Evolutionary conservation across 2,329 filamentous ascomycete species (phyloP).

Genomic region (Ceratocystis destructans): DNA sequence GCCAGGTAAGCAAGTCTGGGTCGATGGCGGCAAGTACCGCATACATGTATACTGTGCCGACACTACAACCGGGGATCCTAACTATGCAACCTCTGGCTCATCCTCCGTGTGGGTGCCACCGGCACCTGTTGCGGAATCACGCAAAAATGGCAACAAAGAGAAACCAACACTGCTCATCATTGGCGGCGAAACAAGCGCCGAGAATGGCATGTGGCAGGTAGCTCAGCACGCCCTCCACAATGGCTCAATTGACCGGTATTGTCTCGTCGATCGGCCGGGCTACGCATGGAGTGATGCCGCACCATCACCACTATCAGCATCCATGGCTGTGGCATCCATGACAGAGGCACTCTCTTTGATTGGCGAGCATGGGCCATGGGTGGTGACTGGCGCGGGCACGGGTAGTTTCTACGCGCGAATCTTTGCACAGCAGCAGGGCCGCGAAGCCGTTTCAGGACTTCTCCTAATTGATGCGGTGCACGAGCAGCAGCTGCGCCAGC

Average conservation of each 20-base stretch:
- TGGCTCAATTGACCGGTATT: constrained; percentile 75
- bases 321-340: constrained; percentile 79
- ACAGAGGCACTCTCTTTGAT: constrained; percentile 71
- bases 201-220: constrained; percentile 66
- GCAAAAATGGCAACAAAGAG: constrained; percentile 23
- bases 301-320: constrained; percentile 81
- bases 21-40: constrained; percentile 72
- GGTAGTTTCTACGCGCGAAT: constrained; percentile 83
- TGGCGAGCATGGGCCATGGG: constrained; percentile 77
- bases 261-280: constrained; percentile 88
- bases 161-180: constrained; percentile 77
- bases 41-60: constrained; percentile 68
- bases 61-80: neutral
- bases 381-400: constrained; percentile 73
- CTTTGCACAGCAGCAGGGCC: constrained; percentile 70
- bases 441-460: constrained; percentile 55
- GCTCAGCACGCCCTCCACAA: constrained; percentile 63
- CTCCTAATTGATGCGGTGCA: constrained; percentile 81
- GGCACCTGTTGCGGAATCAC: neutral
- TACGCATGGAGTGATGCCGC: constrained; percentile 80
- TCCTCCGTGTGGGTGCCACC: neutral
- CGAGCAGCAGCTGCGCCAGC: constrained; percentile 34
- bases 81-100: neutral
- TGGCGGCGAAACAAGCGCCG: constrained; percentile 65
- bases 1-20: constrained; percentile 62